Base-by-base conservation (phyloP, 164 flowering plant species). In the Amborella trichopoda region DNA sequence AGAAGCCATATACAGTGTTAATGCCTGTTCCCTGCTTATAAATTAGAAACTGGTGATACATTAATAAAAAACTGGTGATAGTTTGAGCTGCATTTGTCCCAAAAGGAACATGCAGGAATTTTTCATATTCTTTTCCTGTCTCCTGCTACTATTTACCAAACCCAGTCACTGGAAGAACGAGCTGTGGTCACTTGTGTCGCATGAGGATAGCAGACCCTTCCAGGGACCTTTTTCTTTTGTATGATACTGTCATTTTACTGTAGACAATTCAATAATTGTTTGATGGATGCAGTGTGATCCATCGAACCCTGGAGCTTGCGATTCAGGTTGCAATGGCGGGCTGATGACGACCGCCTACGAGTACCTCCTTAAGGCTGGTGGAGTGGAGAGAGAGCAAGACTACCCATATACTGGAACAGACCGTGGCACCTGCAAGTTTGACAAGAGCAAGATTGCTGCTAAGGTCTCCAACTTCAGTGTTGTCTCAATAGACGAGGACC, bases 301-400 rank as follows among this genome's bases (percentile, higher is more conserved):
- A 17, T 81, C 71, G 21, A 81, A 85, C 32, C 42, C 66, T 21
- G 68, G 66, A 33, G 64, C 88, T 13, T 93, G 99, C 48, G 96
- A 93, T 54, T 42, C 94, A 2, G 99, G 99, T 0, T 93, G 99
- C 70, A 76, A 62, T 46, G 99, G 99, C 27, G 96, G 99, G 48
- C 66, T 93, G 44, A 93, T 93, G 99, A 88, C 81, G 49, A 82
- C 74, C 47, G 99, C 99, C 40, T 85, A 84, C 26, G 80, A 88
- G 56, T 93, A 93, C 60, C 69, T 84, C 0, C 77, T 82, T 22
- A 83, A 93, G 61, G 70, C 87, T 45, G 99, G 99, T 58, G 99
- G 99, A 17, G 80, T 93, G n/a, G 72, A 72, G 84, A 56, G 69
- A 26, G 96, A 93, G 71, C 70, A 75, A 51, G 99, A 93, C 65